Evolutionary conservation across 768 basidiomycete species (phyloP), one percentile per base, ranked within the genome.

Genomic region (Rhizopogon salebrosus): DNA sequence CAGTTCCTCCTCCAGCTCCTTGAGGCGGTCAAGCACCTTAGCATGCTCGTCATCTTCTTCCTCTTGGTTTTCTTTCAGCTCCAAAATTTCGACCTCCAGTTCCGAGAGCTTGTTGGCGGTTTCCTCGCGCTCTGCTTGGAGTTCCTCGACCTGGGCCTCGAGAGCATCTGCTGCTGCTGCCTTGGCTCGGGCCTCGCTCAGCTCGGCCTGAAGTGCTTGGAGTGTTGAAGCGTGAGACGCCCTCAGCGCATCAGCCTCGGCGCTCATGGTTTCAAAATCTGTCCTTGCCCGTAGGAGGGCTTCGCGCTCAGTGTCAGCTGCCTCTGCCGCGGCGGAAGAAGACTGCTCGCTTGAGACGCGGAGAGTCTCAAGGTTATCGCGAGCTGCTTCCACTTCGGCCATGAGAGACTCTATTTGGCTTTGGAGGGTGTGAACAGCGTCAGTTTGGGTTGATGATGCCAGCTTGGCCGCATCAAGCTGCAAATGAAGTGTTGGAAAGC

Each of bases 21-120:
- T 75, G 27, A 87, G 70, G 41, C 70, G 77, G 10, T 70, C 65
- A 36, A 77, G 61, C 10, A 76, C 65, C 54, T 72, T 70, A 41
- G 70, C 72, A 46, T 76, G 80, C 27, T 77, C 77, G 51, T 89
- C 89, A 60, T 87, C 83, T 6, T 76, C 71, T 18, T 67, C 67
- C 58, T 92, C 90, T 55, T 81, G 80, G 38, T 73, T 73, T 63
- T 93, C 90, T 65, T 78, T 88, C 54, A 85, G 62, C 69, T 92
- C 90, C 53, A 92, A 67, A 38, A 91, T 77, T 64, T 92, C 89
- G 46, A 93, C 71, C 70, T 93, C 91, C 23, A 91, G 73, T 60
- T 93, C 90, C 0, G 87, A 89, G 4, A 92, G 72, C 67, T 84
- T 89, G 62, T 71, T 74, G 8, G 83, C 79, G 38, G 72, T 82